Conservation (phyloP, 179 eudicot genomes). For the Corrigiola litoralis region DNA sequence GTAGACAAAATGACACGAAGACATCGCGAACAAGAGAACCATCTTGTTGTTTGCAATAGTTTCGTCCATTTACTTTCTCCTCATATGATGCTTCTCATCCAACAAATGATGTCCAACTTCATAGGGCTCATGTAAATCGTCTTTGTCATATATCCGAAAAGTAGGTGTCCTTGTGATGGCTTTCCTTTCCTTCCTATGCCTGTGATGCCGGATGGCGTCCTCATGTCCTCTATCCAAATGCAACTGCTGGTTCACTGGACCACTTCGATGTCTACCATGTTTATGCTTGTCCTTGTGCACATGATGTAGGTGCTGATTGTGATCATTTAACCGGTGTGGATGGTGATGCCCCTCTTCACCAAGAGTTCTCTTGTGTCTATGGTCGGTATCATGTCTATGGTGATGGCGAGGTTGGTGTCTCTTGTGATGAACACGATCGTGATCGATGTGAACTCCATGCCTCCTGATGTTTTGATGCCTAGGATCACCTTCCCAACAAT, state of each 20-base stretch:
- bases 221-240: constrained; percentile 19
- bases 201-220: constrained; percentile 16
- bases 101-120: constrained; percentile 6
- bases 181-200: constrained; percentile 18
- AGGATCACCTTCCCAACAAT: constrained; percentile 35
- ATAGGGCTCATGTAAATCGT: constrained; percentile 11
- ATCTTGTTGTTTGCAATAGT: background rate
- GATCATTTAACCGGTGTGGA: constrained; percentile 8
- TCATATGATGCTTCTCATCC: background rate
- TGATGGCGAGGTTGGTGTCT: constrained; percentile 26
- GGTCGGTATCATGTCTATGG: constrained; percentile 30
- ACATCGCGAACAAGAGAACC: no score
- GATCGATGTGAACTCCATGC: constrained; percentile 27
- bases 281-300: constrained; percentile 27
- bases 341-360: constrained; percentile 18
- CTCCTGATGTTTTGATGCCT: constrained; percentile 16
- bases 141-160: constrained; percentile 10
- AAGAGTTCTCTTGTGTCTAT: constrained; percentile 21
- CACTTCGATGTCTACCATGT: constrained; percentile 21
- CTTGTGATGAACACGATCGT: constrained; percentile 24
- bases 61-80: background rate
- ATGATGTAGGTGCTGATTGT: constrained; percentile 23
- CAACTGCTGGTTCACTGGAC: constrained; percentile 3
- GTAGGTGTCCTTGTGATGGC: constrained; percentile 8
- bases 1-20: no score